These are phyloP conservation scores for Byssoonygena ceratinophila DNA, from an alignment of 2,329 filamentous ascomycete species.

Conservation along the genomic window DNA sequence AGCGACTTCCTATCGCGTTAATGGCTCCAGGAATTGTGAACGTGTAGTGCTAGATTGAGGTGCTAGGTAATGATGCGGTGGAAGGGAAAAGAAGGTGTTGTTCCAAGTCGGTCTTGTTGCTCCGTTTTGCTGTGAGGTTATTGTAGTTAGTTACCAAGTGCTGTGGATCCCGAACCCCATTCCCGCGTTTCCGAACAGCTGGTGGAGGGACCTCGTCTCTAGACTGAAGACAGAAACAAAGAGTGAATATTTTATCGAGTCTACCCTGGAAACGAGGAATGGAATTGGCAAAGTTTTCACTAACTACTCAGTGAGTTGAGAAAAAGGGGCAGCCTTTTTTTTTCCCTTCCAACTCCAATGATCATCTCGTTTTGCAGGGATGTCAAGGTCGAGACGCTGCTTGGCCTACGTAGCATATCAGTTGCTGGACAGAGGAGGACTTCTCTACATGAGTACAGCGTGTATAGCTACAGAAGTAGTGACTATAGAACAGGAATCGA, in stretches of 20 bases:
- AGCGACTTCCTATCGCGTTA: background rate
- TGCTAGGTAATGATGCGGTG: too few relatives aligned
- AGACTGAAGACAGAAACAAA: background rate
- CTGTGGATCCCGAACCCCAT: conserved; percentile 7
- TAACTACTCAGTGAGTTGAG: background rate
- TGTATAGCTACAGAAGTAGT: too few relatives aligned
- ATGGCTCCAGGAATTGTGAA: too few relatives aligned
- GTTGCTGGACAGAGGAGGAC: too few relatives aligned
- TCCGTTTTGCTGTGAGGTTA: background rate
- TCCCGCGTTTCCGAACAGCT: background rate
- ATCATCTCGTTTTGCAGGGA: background rate
- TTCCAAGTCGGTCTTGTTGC: background rate
- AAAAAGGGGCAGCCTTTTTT: background rate
- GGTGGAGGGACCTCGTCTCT: background rate
- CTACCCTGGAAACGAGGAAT: too few relatives aligned
- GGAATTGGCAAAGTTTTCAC: background rate
- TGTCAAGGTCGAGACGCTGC: background rate
- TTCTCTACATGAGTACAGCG: too few relatives aligned
- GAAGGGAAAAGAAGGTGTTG: background rate
- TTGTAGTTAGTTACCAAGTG: too few relatives aligned
- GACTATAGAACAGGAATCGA: background rate
- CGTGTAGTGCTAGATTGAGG: too few relatives aligned
- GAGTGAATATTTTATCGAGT: too few relatives aligned
- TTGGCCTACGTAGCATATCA: background rate
- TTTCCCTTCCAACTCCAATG: background rate